Evolutionary conservation across 2,329 filamentous ascomycete species (phyloP), one percentile per base, ranked within the genome.

Genomic region (Colletotrichum eremochloae): DNA sequence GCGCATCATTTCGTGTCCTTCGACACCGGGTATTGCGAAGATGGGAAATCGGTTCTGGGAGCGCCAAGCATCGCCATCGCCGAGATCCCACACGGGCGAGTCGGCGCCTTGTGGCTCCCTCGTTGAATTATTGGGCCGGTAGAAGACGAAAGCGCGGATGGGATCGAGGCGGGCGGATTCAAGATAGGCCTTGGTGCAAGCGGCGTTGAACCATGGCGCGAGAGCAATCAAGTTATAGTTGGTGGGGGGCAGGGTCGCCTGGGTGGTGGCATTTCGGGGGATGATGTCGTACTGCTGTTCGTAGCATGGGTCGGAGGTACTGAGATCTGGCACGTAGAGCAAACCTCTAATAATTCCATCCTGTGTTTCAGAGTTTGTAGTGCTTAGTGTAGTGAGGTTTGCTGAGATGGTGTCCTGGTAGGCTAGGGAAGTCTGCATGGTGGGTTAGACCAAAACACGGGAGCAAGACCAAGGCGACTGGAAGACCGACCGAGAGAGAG

Each of bases 301-400:
- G 78, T 86, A 86, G 83, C 95, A 98, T 0, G 86, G 82, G 74
- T 92, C 87, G 68, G 86, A 80, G 14, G 78, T 68, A 7, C 82
- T 79, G 52, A 97, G 86, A 72, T 91, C 89, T 5, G 96, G 96
- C 2, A 97, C 92, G 80, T 96, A 98, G 69, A 98, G 87, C 20
- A 98, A 88, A 73, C 96, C 96, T 75, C 90, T 88, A 46, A 96
- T 90, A 66, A 89, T 84, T 67, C 88, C 88, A 75, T 91, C 89
- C 50, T 86, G 81, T 11, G 85, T 85, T 42, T 88, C 86, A 64
- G 89, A 86, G 79, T 90, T 91, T 73, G 90, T 92, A 42, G 88
- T 90, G 3, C 93, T 93, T 18, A 98, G 85, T 0, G 94, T 97
- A 56, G 91, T 93, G 63, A 97, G 88, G 76, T 93, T 93, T 69